phyloP scores from a whole-genome alignment of 2,329 filamentous ascomycete genomes.

The Fusarium irregulare region DNA sequence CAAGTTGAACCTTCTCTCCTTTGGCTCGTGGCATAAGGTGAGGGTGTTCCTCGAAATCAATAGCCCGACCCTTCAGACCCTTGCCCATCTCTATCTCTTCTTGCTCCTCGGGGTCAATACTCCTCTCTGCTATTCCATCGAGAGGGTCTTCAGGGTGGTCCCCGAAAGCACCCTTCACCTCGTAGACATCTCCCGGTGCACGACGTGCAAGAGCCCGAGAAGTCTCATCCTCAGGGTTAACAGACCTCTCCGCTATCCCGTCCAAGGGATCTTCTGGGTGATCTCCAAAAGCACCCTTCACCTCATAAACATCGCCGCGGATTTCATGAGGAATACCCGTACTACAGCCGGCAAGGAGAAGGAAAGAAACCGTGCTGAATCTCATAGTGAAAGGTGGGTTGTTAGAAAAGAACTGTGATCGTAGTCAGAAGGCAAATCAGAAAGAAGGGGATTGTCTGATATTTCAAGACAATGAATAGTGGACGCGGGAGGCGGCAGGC shows the following conservation, averaged over 20 bases:
- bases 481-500: background rate
- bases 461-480: slow-evolving; percentile 32
- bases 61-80: background rate
- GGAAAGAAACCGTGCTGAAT: slow-evolving; percentile 38
- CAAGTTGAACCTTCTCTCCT: slow-evolving; percentile 46
- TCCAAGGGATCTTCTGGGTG: background rate
- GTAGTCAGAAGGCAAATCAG: background rate
- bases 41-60: slow-evolving; percentile 12
- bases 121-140: background rate
- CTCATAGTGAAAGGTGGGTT: slow-evolving; percentile 23
- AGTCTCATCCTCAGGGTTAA: background rate
- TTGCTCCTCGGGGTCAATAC: slow-evolving; percentile 3
- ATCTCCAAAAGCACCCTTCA: background rate
- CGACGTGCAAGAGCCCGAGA: background rate
- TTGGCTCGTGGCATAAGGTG: slow-evolving; percentile 16
- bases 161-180: background rate
- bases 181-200: background rate
- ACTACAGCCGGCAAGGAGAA: slow-evolving; percentile 31
- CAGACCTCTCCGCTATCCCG: background rate
- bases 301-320: slow-evolving; percentile 14
- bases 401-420: background rate
- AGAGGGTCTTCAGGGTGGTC: slow-evolving; percentile 6
- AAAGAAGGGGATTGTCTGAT: slow-evolving; percentile 17
- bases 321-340: slow-evolving; percentile 29
- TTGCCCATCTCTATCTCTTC: slow-evolving; percentile 6